Base-by-base conservation (phyloP, 176 grass and related monocot genomes). In the Avena atlantica region DNA sequence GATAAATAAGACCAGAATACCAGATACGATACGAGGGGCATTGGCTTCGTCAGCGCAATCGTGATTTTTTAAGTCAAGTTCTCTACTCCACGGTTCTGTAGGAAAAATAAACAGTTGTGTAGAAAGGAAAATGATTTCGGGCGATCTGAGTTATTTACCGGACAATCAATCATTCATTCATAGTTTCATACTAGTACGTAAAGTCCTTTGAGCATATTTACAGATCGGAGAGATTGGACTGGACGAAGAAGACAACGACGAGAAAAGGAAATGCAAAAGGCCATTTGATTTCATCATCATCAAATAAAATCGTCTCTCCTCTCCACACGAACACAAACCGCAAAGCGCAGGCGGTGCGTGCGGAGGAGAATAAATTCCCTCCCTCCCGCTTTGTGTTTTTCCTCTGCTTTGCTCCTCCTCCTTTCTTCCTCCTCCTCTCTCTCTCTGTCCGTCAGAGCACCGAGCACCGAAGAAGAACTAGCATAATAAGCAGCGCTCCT, bases 341-440 rank as follows among this genome's bases (percentile, higher is more conserved):
- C 74, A 65, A 12, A 14, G 48, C 74, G 65, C 40, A 19, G 10
- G 84, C 19, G 49, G 9, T 5, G 72, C 45, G 74, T 27, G 9
- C 40, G 23, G 34, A 24, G 36, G 70, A 20, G 52, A 23, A 78
- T 36, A 81, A 85, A 77, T 91, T 52, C 80, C 10, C 9, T 52
- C 80, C 7, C 9, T 49, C 72, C 23, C 23, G 60, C 83, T 82
- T 82, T 81, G 73, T 56, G 52, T 74, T 48, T 48, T 52, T 17
- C n/a, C 73, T 77, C 63, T 57, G 71, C 86, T 91, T 85, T 91
- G 59, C 63, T 12, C 68, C 65, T 83, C 65, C 58, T 85, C 65
- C 72, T 85, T 27, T 78, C 49, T 86, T 78, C n/a, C 8, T 8
- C 6, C 5, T 8, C 9, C 40, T 42, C 40, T 57, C 9, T 19